Conservation (phyloP, 768 basidiomycete species). For the Agaricus blazei region DNA sequence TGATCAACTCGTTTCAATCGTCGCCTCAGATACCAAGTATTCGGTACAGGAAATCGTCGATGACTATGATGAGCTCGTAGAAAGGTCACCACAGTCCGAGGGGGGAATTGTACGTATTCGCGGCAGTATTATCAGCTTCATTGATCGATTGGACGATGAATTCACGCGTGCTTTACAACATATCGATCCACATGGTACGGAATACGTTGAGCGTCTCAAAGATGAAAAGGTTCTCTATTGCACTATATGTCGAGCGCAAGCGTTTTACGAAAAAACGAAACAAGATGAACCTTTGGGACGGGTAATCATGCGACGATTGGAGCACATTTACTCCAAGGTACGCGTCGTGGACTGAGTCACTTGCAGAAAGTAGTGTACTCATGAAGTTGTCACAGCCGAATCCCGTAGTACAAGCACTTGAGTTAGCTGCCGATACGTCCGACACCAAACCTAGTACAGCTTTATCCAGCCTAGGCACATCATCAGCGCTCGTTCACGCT, state of each 20-base stretch:
- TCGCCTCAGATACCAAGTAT: conserved; percentile 68
- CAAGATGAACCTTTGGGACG: conserved; percentile 78
- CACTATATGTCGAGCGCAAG: conserved; percentile 89
- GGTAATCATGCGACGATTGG: conserved; percentile 90
- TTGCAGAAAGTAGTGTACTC: not conserved
- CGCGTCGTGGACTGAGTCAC: conserved; percentile 6
- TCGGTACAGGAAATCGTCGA: conserved; percentile 81
- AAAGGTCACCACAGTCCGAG: conserved; percentile 73
- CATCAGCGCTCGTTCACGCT: conserved; percentile 78
- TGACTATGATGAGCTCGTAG: conserved; percentile 88
- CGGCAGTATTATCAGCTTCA: conserved; percentile 92
- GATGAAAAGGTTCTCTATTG: conserved; percentile 94
- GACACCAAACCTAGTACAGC: conserved; percentile 60
- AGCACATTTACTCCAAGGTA: conserved; percentile 98
- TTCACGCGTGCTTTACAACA: conserved; percentile 97
- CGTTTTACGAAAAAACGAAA: conserved; percentile 79
- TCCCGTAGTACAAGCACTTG: conserved; percentile 85
- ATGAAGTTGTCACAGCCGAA: conserved; percentile 63
- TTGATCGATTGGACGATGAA: conserved; percentile 96
- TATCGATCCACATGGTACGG: conserved; percentile 98
- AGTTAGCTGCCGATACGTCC: conserved; percentile 56
- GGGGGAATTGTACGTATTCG: conserved; percentile 80
- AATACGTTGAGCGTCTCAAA: conserved; percentile 94
- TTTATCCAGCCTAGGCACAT: conserved; percentile 47
- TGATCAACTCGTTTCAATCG: conserved; percentile 78